Evolutionary conservation across 768 basidiomycete genomes (phyloP).

Genomic region (Candolleomyces aberdarensis): DNA sequence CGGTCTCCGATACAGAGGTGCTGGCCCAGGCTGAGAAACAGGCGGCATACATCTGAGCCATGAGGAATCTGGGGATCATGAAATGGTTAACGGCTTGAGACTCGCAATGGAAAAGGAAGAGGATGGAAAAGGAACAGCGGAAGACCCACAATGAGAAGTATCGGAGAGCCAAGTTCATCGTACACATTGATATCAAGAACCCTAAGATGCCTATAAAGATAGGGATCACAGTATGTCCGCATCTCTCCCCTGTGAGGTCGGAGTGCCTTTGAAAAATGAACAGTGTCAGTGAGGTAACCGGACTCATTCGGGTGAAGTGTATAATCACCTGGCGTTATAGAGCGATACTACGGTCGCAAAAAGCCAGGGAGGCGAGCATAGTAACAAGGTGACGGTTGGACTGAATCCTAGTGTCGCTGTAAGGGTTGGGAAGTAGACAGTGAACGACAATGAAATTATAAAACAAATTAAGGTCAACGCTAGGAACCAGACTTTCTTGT

Average conservation of each 20-base stretch:
- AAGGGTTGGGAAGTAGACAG: constrained; percentile 72
- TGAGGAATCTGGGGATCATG: constrained; percentile 55
- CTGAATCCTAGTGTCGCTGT: constrained; percentile 65
- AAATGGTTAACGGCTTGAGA: not conserved
- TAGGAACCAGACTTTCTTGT: constrained; percentile 73
- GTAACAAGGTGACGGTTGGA: constrained; percentile 61
- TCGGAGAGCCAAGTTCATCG: constrained; percentile 57
- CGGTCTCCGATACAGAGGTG: constrained; percentile 53
- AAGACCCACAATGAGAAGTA: constrained; percentile 59
- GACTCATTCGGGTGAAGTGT: not conserved
- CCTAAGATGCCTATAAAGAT: constrained; percentile 64
- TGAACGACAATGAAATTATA: constrained; percentile 63
- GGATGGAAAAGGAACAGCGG: not conserved
- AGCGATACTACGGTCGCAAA: constrained; percentile 61
- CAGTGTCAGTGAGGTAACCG: not conserved
- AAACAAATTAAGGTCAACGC: constrained; percentile 32
- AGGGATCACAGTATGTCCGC: constrained; percentile 56
- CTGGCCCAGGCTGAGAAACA: constrained; percentile 58
- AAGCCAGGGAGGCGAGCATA: constrained; percentile 56
- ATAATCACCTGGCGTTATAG: constrained; percentile 42
- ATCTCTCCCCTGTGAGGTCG: constrained; percentile 68
- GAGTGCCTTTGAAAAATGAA: constrained; percentile 50
- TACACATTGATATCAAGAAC: constrained; percentile 62
- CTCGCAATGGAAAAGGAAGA: not conserved
- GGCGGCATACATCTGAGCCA: constrained; percentile 71